Evolutionary conservation across 75 land plant genomes (phyloP), one percentile per base, ranked within the genome.

Genomic region (Adiantum capillusveneris): DNA sequence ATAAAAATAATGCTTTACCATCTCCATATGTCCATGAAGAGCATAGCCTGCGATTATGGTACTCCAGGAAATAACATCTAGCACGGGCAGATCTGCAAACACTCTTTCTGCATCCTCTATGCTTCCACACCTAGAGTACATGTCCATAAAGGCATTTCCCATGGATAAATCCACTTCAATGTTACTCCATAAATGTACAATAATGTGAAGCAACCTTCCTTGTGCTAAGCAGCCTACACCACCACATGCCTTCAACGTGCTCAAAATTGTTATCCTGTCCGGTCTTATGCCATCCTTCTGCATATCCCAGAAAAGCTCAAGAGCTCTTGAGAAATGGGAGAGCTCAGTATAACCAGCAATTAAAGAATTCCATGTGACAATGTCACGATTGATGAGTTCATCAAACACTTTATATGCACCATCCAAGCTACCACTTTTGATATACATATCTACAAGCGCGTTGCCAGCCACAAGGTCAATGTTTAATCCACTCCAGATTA

Each of bases 81-180:
- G 43, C 12, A 46, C 26, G 2, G 31, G 12, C 26, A 57, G 5
- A 48, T n/a, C 56, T 21, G 48, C 25, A 37, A 73, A 73, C 1
- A 62, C 22, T 11, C 20, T 12, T 21, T 41, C 2, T 14, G 76
- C 70, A 28, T 18, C 16, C 7, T 67, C 62, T 36, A 73, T 41
- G 45, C 65, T 31, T 22, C 70, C 76, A 49, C 65, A 73, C 56
- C 67, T 73, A 22, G 65, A 62, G 62, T 73, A 73, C 69, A 73
- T 66, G 52, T 67, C 61, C 9, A 73, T 37, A 2, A 73, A 26
- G 22, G 70, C 70, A 36, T 63, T 67, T 24, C 48, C 48, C 0
- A 67, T 18, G 7, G 59, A 1, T n/a, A 58, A 2, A n/a, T 58
- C 59, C 22, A 58, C 34, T 2, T 34, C 37, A 58, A 58, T 11